phyloP scores from a whole-genome alignment of 2,329 filamentous ascomycete genomes.

The Paraconiothyrium brasiliense region DNA sequence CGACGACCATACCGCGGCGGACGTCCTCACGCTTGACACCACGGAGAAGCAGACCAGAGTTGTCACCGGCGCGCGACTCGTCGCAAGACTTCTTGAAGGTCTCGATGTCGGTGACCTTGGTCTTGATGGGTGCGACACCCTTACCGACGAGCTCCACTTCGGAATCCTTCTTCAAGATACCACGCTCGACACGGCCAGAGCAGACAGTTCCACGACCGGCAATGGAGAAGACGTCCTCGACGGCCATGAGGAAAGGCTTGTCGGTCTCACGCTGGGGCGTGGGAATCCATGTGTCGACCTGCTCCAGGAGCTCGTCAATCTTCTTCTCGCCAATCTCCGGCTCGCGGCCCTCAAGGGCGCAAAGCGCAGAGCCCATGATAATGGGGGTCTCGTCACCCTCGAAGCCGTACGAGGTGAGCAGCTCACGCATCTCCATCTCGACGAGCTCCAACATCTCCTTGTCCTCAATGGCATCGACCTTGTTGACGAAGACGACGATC shows the following conservation, averaged over 20 bases:
- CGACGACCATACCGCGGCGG: slow-evolving; percentile 91
- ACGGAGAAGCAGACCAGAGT: slow-evolving; percentile 95
- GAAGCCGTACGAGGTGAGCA: slow-evolving; percentile 91
- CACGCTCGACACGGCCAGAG: slow-evolving; percentile 97
- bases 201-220: slow-evolving; percentile 93
- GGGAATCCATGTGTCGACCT: slow-evolving; percentile 96
- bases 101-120: slow-evolving; percentile 99
- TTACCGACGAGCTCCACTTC: slow-evolving; percentile 97
- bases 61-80: slow-evolving; percentile 94
- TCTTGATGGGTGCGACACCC: slow-evolving; percentile 84
- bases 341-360: slow-evolving; percentile 86
- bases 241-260: slow-evolving; percentile 99
- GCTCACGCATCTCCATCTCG: slow-evolving; percentile 99
- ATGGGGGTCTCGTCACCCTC: slow-evolving; percentile 98
- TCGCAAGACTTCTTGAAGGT: slow-evolving; percentile 99
- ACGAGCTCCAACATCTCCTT: slow-evolving; percentile 99
- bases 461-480: slow-evolving; percentile 96
- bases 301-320: slow-evolving; percentile 89
- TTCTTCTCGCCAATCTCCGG: slow-evolving; percentile 86
- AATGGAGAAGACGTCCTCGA: slow-evolving; percentile 74
- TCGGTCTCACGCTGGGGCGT: slow-evolving; percentile 93
- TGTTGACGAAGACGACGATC: slow-evolving; percentile 99
- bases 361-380: slow-evolving; percentile 95
- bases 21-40: slow-evolving; percentile 97
- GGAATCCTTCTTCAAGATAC: slow-evolving; percentile 88